Evolutionary conservation across 2,329 filamentous ascomycete genomes (phyloP), one percentile per base, ranked within the genome.

Genomic region (Hymenoscyphus occultus): DNA sequence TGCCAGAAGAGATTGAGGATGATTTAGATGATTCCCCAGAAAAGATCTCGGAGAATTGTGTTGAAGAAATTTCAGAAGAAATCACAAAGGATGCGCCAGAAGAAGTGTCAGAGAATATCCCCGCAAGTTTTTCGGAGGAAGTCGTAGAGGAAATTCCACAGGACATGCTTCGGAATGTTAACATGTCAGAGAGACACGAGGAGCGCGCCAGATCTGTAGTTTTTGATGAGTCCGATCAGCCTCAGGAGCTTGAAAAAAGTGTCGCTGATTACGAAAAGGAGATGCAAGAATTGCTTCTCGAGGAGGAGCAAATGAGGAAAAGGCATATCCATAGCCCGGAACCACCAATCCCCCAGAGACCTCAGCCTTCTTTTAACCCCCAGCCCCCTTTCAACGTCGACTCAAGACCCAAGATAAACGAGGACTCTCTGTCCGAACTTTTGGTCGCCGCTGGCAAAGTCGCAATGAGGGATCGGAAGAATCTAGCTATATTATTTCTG

Each of bases 381-480:
- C 16, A 39, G 39, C 58, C n/a, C 54, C 22, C 45, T 51, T 51
- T 51, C 45, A n/a, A 51, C 45, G 45, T 19, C 14, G n/a, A 51
- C 5, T 10, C 45, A 10, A 69, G 68, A 58, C 56, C 54, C 16
- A 60, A 45, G 2, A 45, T 70, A 13, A 61, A 72, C 31, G 70
- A 72, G 28, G 82, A 83, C 0, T 83, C 83, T 1, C 78, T 89
- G 12, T 77, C 80, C 0, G 82, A 86, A 66, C 77, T 88, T 9
- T 71, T 88, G 0, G 70, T 84, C 9, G 82, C 85, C 68, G 84
- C 85, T 0, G 77, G 79, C 60, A 79, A 81, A 39, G 82, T 88
- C 7, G 74, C 84, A 19, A 71, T 88, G 70, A 80, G 82, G 58
- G 86, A 89, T 69, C 80, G 80, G 64, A 87, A 83, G 76, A 89